Base-by-base conservation (phyloP, 2,329 filamentous ascomycete genomes). In the Proliferodiscus dingleyae region DNA sequence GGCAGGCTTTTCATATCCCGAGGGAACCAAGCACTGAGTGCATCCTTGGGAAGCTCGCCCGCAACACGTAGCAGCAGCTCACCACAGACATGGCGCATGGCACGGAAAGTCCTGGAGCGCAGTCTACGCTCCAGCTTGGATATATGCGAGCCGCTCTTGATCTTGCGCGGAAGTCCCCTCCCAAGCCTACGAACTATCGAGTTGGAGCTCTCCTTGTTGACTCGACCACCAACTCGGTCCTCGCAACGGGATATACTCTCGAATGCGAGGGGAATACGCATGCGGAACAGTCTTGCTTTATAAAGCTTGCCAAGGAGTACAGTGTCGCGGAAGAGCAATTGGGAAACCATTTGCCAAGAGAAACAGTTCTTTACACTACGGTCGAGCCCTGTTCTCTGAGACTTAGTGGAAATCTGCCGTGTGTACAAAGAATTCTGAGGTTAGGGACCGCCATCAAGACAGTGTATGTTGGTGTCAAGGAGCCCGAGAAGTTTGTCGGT, bases 181-280 rank as follows among this genome's bases (percentile, higher is more conserved):
- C 89, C 5, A 22, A 89, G 85, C 85, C 90, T 2, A 89, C 88
- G 41, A 97, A 97, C 66, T 98, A 89, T 71, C 81, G 91, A 49
- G 90, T 98, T 18, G 93, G 93, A 33, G 93, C 93, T n/a, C 66
- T 95, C n/a, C 74, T 97, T 30, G 75, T 93, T 16, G 73, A 81
- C 47, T 64, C 72, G 11, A 67, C 68, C 33, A 73, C 70, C 28
- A 74, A 81, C 56, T 63, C 68, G 21, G 71, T 94, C 47, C 73
- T 94, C 22, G 79, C 86, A 1, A 87, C 87, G 2, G 91, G 93
- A 44, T 97, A 91, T 69, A 96, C 93, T 0, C 76, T 96, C 47
- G 91, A 98, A 66, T 80, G 90, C 3, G 75, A 81, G 37, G 93
- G 91, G 33, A 98, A 98, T 69, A 97, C 93, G 0, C 93, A 98